Conservation (phyloP, 371 early-diverging fungal genomes). For the Syncephalastrum monosporum region DNA sequence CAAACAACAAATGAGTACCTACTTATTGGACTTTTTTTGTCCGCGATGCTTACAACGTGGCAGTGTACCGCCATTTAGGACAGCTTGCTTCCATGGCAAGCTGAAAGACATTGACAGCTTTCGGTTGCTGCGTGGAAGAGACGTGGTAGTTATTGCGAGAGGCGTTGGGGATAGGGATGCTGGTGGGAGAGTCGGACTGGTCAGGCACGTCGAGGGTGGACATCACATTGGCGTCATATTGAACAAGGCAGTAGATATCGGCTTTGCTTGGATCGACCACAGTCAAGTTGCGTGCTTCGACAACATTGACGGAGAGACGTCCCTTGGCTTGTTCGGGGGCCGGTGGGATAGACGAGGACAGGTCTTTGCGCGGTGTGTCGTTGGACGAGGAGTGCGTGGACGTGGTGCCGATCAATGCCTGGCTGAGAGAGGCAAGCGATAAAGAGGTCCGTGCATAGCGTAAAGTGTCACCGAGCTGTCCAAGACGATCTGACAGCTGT, state of each 20-base stretch:
- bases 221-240: constrained; percentile 46
- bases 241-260: constrained; percentile 50
- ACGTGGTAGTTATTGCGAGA: constrained; percentile 2
- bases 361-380: not conserved
- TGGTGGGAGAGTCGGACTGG: constrained; percentile 1
- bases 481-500: constrained; percentile 16
- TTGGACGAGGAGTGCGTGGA: constrained; percentile 1
- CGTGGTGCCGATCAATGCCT: constrained; percentile 15
- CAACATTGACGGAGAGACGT: constrained; percentile 28
- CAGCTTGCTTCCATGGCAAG: constrained; percentile 43
- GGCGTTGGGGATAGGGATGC: constrained; percentile 18
- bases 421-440: constrained; percentile 20
- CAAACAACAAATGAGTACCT: not conserved
- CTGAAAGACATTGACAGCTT: constrained; percentile 35
- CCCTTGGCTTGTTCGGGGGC: constrained; percentile 28
- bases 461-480: constrained; percentile 18
- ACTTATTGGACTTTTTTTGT: no score
- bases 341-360: constrained; percentile 9
- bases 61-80: constrained; percentile 68
- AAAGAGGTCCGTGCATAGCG: constrained; percentile 24
- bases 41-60: constrained; percentile 58
- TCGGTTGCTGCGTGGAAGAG: not conserved
- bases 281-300: constrained; percentile 50
- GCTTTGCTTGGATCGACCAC: constrained; percentile 36
- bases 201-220: constrained; percentile 35